These are phyloP conservation scores for Rosa multiflora DNA, from an alignment of 306 rosid species.

Conservation along the genomic window DNA sequence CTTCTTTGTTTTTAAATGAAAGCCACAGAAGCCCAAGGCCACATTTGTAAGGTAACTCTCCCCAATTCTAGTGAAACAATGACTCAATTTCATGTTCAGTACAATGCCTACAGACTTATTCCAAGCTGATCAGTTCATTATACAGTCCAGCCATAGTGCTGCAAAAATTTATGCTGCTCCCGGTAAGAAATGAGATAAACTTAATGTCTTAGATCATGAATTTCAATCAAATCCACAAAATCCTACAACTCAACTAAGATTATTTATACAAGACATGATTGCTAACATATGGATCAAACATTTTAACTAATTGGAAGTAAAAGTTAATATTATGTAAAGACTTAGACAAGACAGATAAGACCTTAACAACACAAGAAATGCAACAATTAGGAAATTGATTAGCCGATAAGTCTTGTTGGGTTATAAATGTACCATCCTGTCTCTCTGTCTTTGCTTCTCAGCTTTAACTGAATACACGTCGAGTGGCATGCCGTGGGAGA, in stretches of 20 bases:
- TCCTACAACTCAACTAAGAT: background rate
- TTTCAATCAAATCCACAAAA: background rate
- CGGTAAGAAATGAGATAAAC: background rate
- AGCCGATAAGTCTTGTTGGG: slow-evolving; percentile 5
- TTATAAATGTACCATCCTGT: slow-evolving; percentile 68
- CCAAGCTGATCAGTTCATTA: background rate
- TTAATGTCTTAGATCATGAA: background rate
- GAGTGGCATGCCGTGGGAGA: slow-evolving; percentile 63
- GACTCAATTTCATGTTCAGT: background rate
- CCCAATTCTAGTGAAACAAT: background rate
- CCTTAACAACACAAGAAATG: background rate
- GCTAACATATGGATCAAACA: background rate
- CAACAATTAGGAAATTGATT: slow-evolving; percentile 8
- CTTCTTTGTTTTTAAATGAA: background rate
- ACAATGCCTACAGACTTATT: background rate
- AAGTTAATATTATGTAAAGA: background rate
- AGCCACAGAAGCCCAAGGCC: background rate
- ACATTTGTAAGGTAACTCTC: background rate
- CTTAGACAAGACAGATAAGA: background rate
- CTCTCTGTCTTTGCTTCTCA: slow-evolving; percentile 73
- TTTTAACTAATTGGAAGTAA: background rate
- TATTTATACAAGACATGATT: background rate
- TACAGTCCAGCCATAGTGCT: background rate
- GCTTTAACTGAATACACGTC: slow-evolving; percentile 69
- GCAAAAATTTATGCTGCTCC: background rate